Percentiles rank a stretch among this genome's conserved stretches.
Evolutionary conservation across 345 rosid species (phyloP).

Genomic region (Angophora floribunda): DNA sequence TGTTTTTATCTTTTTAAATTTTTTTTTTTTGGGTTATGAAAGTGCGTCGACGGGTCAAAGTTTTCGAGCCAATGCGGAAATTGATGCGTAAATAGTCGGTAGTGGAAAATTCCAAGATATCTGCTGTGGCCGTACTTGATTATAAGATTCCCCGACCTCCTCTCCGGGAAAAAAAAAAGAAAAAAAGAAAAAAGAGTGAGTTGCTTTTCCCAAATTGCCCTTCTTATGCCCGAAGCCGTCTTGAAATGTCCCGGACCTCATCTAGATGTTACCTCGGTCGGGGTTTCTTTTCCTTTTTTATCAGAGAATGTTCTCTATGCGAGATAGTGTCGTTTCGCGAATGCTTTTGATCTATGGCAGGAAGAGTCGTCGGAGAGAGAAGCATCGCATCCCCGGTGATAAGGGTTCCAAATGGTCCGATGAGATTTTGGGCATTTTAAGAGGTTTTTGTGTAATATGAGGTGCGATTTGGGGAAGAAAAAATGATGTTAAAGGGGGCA

Average conservation of each 20-base stretch:
- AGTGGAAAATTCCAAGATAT: background rate
- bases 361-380: background rate
- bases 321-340: background rate
- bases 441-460: background rate
- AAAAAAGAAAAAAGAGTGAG: rapidly evolving
- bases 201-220: background rate
- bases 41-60: background rate
- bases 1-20: background rate
- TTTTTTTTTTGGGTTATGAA: background rate
- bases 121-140: background rate
- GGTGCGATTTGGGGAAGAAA: background rate
- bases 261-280: background rate
- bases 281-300: background rate
- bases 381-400: background rate
- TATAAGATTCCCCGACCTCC: background rate
- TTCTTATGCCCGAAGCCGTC: background rate
- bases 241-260: background rate
- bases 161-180: background rate
- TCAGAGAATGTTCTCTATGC: background rate
- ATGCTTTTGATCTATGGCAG: background rate
- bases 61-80: background rate
- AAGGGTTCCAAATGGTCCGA: background rate
- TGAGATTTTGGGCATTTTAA: background rate
- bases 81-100: background rate
- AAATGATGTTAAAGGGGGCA: background rate